Conservation (phyloP, 495 filamentous ascomycete species). For the Penicillium longicatenatum region DNA sequence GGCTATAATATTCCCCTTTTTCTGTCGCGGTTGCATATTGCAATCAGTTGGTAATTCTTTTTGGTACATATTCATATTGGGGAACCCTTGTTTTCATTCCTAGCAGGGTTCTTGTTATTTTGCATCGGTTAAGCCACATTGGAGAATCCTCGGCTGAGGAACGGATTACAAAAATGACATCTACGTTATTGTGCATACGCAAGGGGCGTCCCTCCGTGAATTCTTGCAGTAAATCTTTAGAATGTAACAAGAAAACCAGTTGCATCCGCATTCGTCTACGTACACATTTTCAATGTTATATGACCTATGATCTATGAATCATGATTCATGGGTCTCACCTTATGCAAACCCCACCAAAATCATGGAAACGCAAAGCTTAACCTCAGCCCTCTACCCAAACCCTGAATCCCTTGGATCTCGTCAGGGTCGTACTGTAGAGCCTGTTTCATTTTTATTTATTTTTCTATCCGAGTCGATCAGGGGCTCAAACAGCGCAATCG, state of each 20-base stretch:
- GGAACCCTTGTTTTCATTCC: slow-evolving; percentile 5
- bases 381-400: background rate
- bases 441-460: too few relatives aligned
- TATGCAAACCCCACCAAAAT: background rate
- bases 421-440: too few relatives aligned
- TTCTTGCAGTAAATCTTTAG: background rate
- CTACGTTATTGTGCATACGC: background rate
- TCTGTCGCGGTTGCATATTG: slow-evolving; percentile 7
- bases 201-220: background rate
- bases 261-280: background rate
- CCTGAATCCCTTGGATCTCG: background rate
- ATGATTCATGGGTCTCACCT: background rate
- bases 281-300: background rate
- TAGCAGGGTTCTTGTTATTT: background rate
- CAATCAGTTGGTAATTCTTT: slow-evolving; percentile 12
- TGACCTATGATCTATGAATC: background rate
- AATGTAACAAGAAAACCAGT: too few relatives aligned
- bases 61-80: slow-evolving; percentile 16
- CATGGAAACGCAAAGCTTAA: background rate
- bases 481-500: background rate
- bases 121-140: slow-evolving; percentile 1
- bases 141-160: slow-evolving; percentile 1
- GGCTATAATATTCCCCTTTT: slow-evolving; percentile 6
- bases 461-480: background rate
- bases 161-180: background rate